Percentiles rank a stretch among this genome's conserved stretches.
Evolutionary conservation across 1,284 basidiomycete species (phyloP).

Genomic region (Rhodotorula sp.): DNA sequence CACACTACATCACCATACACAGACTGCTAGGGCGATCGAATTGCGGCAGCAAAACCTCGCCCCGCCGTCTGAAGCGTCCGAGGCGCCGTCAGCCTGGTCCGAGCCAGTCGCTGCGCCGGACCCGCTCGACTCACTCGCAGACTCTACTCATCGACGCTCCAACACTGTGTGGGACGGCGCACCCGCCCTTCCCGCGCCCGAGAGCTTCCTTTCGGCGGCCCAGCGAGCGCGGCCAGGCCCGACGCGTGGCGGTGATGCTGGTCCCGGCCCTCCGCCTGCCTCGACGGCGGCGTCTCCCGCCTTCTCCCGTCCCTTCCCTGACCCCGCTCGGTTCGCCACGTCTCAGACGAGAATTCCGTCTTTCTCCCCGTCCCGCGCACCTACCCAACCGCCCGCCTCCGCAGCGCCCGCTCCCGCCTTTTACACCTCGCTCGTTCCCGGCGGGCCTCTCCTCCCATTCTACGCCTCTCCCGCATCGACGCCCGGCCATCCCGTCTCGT

Average conservation of each 20-base stretch:
- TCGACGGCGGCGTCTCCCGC: not conserved
- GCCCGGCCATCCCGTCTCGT: not conserved
- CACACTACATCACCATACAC: accelerated
- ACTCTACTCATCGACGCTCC: no score
- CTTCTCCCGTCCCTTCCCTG: not conserved
- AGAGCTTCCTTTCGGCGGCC: no score
- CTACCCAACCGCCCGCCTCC: no score
- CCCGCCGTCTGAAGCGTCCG: not conserved
- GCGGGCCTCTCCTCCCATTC: constrained; percentile 16
- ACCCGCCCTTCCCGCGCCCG: no score
- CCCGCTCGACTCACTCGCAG: no score
- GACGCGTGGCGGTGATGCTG: not conserved
- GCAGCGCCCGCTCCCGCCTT: not conserved
- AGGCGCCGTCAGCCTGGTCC: not conserved
- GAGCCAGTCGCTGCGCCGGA: not conserved
- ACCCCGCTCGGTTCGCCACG: not conserved
- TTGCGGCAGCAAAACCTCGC: not conserved
- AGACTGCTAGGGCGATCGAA: no score
- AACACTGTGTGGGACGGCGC: no score
- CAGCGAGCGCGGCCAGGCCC: no score
- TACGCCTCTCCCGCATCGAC: constrained; percentile 1
- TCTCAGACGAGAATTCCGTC: no score
- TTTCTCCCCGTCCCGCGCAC: no score
- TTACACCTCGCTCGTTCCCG: not conserved
- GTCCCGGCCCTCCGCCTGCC: not conserved